Conservation (phyloP, 805 yeast species). For the Yarrowia porcina region DNA sequence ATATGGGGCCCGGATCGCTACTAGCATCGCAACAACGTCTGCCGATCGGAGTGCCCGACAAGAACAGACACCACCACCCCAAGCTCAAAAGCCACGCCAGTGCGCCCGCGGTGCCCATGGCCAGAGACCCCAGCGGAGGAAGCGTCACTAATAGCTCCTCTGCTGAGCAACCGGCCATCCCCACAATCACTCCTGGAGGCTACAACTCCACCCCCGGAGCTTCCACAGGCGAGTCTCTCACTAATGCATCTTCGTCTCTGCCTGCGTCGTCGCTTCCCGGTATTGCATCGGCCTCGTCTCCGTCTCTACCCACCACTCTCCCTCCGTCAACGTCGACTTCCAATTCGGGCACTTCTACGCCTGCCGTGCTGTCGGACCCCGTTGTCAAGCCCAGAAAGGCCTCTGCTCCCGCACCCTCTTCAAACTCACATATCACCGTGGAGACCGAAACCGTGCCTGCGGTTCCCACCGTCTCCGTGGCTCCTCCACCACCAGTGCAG, state of each 20-base stretch:
- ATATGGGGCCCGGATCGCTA: constrained; percentile 2
- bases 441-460: constrained; percentile 63
- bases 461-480: constrained; percentile 41
- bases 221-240: constrained; percentile 6
- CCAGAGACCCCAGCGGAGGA: background rate
- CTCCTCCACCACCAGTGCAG: constrained; percentile 25
- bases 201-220: constrained; percentile 2
- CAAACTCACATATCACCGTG: constrained; percentile 45
- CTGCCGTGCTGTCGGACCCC: background rate
- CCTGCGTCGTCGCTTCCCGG: background rate
- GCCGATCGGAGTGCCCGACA: constrained; percentile 18
- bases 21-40: constrained; percentile 11
- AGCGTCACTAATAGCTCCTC: background rate
- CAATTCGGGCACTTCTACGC: constrained; percentile 9
- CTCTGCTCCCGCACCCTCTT: constrained; percentile 3
- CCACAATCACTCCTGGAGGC: constrained; percentile 2
- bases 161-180: background rate
- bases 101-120: constrained; percentile 11
- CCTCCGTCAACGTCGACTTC: background rate
- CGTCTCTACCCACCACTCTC: background rate
- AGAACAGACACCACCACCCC: constrained; percentile 1
- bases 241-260: background rate
- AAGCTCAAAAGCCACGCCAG: constrained; percentile 19
- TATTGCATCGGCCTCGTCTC: background rate
- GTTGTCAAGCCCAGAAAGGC: constrained; percentile 16